A percentile compares a stretch with the other conserved stretches of the same genome.
Conservation (phyloP, 257 asterid genomes). For the Solanum piurae region DNA sequence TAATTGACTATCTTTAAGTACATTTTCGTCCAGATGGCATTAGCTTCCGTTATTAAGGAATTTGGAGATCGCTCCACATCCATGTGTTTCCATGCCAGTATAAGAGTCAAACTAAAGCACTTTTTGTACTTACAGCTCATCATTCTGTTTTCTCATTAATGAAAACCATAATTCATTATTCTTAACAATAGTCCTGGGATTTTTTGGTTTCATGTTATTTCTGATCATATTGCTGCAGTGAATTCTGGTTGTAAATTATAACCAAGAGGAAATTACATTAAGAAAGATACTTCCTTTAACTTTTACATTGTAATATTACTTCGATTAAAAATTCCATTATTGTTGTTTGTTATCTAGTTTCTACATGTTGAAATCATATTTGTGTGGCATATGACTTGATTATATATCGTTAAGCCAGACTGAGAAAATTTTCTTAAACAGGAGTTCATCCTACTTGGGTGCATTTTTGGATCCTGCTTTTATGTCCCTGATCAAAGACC, state of each 20-base stretch:
- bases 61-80: not conserved
- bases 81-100: not conserved
- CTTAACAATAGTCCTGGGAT: not conserved
- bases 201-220: not conserved
- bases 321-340: not conserved
- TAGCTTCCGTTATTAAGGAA: not conserved
- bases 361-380: not conserved
- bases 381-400: not conserved
- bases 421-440: constrained; percentile 2
- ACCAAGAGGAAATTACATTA: not conserved
- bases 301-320: not conserved
- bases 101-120: not conserved
- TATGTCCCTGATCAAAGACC: constrained; percentile 87
- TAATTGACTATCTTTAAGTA: not conserved
- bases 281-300: not conserved
- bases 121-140: not conserved
- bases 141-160: not conserved
- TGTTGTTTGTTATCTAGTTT: not conserved
- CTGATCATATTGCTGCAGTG: not conserved
- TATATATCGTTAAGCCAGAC: not conserved
- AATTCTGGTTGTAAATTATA: not conserved
- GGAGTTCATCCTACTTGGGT: constrained; percentile 70
- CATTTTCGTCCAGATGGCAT: not conserved
- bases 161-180: not conserved
- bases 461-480: constrained; percentile 87